Evolutionary conservation across 805 yeast genomes (phyloP).

Genomic region (Nematodospora valgi): DNA sequence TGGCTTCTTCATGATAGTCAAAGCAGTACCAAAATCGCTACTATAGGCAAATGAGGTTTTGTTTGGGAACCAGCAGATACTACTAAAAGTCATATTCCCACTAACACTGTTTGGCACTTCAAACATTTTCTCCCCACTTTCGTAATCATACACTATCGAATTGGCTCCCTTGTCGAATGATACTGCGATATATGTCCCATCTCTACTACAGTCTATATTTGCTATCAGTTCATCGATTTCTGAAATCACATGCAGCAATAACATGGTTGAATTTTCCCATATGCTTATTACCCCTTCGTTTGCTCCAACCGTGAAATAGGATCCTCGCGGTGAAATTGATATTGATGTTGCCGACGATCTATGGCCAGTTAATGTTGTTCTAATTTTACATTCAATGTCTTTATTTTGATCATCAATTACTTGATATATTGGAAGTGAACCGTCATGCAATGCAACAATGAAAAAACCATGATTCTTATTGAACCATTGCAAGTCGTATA

Average conservation of each 20-base stretch:
- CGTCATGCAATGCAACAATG: constrained; percentile 44
- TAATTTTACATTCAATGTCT: constrained; percentile 8
- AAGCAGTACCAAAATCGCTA: constrained; percentile 27
- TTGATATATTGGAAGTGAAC: constrained; percentile 32
- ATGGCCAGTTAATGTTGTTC: constrained; percentile 38
- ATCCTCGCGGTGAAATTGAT: constrained; percentile 51
- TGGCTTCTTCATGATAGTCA: constrained; percentile 23
- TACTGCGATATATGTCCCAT: constrained; percentile 45
- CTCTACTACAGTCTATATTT: constrained; percentile 38
- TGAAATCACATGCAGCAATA: constrained; percentile 32
- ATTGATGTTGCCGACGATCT: constrained; percentile 47
- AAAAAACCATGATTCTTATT: constrained; percentile 34
- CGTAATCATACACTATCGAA: constrained; percentile 36
- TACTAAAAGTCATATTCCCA: constrained; percentile 25
- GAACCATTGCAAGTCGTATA: constrained; percentile 46
- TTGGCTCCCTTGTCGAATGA: constrained; percentile 43
- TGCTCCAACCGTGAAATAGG: constrained; percentile 50
- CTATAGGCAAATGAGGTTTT: constrained; percentile 28
- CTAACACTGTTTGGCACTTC: constrained; percentile 27
- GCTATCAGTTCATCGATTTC: constrained; percentile 42
- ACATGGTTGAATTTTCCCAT: constrained; percentile 44
- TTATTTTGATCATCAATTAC: constrained; percentile 7
- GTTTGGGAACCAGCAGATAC: constrained; percentile 33
- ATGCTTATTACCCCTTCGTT: constrained; percentile 54
- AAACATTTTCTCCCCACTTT: constrained; percentile 23